Conservation (phyloP, 2,329 filamentous ascomycete species). For the Onygenales sp. region DNA sequence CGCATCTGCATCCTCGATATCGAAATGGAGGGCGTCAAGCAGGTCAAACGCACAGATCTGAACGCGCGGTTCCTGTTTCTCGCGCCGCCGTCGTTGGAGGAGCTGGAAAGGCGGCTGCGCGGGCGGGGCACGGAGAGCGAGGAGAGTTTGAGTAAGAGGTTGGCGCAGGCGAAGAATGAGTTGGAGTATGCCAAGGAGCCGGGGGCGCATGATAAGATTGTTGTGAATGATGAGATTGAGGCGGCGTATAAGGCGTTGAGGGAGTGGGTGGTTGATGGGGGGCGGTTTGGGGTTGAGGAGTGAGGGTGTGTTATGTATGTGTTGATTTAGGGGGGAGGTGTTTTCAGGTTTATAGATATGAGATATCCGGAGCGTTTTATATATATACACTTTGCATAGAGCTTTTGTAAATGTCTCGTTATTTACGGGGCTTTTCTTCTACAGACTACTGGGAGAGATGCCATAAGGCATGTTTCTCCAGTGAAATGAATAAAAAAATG, state of each 20-base stretch:
- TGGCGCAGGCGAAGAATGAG: slow-evolving; percentile 64
- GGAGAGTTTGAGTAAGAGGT: slow-evolving; percentile 57
- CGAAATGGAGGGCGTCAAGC: slow-evolving; percentile 97
- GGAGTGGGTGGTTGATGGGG: slow-evolving; percentile 39
- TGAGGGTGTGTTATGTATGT: slow-evolving; percentile 5
- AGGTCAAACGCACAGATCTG: slow-evolving; percentile 69
- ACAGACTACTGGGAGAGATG: not conserved
- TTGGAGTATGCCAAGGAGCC: slow-evolving; percentile 61
- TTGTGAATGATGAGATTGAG: slow-evolving; percentile 58
- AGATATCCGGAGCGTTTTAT: no score
- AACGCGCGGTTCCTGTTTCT: slow-evolving; percentile 77
- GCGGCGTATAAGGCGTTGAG: slow-evolving; percentile 46
- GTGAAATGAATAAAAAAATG: not conserved
- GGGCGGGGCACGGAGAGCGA: slow-evolving; percentile 72
- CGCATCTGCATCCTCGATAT: slow-evolving; percentile 81
- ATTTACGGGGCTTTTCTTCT: no score
- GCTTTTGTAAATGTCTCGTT: no score
- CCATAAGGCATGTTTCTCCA: not conserved
- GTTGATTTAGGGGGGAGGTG: not conserved
- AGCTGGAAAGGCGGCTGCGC: slow-evolving; percentile 64
- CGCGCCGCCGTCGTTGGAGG: slow-evolving; percentile 64
- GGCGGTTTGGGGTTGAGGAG: slow-evolving; percentile 22
- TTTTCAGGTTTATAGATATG: no score
- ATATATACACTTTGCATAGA: no score
- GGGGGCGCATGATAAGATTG: slow-evolving; percentile 56